Percentiles rank a stretch among this genome's conserved stretches.
phyloP scores from a whole-genome alignment of 257 asterid genomes.

The Datura wrightii region DNA sequence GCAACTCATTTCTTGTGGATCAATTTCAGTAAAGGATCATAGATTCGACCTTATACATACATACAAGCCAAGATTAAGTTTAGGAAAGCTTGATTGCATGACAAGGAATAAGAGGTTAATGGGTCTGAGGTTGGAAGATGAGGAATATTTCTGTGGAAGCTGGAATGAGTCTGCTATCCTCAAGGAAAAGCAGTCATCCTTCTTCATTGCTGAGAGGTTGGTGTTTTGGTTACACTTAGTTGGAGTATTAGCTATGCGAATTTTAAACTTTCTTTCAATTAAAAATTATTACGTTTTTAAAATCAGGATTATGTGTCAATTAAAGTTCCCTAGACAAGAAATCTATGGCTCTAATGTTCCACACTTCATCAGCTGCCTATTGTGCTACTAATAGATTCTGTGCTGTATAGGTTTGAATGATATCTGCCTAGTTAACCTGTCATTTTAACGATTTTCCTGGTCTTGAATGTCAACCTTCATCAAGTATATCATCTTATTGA shows the following conservation, averaged over 20 bases:
- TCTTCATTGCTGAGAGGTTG: constrained; percentile 77
- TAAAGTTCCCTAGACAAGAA: background rate
- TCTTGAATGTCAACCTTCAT: background rate
- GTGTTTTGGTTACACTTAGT: constrained; percentile 15
- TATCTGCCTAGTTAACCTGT: background rate
- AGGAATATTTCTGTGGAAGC: constrained; percentile 90
- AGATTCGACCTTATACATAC: constrained; percentile 77
- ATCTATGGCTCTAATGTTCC: background rate
- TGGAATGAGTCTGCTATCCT: constrained; percentile 66
- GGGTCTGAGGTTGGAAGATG: constrained; percentile 72
- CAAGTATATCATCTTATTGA: background rate
- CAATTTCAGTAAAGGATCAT: constrained; percentile 85
- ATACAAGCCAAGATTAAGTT: constrained; percentile 75
- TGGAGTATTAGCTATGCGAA: background rate
- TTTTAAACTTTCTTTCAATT: background rate
- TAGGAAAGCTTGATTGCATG: constrained; percentile 80
- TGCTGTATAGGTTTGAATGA: background rate
- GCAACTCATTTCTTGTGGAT: constrained; percentile 93
- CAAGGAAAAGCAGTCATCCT: constrained; percentile 72
- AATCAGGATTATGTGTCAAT: background rate
- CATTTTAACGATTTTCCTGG: background rate
- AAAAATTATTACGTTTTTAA: background rate
- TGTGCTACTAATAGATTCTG: background rate
- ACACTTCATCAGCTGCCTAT: background rate
- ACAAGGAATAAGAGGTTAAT: constrained; percentile 67